Conservation (phyloP, 1,284 basidiomycete species). For the Ganoderma meredithae region DNA sequence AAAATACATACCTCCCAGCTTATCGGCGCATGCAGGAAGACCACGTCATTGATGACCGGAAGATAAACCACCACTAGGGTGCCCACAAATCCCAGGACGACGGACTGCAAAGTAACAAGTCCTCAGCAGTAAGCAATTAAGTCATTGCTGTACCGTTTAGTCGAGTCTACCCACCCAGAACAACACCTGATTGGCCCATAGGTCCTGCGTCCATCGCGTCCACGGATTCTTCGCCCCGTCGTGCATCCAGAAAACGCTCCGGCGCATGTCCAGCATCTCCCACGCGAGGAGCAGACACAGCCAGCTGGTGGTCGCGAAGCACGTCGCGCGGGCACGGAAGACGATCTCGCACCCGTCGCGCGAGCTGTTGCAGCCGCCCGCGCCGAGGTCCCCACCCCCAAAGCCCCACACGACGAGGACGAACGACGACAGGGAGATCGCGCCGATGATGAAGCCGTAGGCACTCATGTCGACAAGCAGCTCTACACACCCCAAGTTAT, state of each 20-base stretch:
- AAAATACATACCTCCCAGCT: not conserved
- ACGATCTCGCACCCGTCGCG: conserved; percentile 49
- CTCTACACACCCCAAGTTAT: not conserved
- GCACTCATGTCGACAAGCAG: not conserved
- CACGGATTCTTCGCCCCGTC: conserved; percentile 41
- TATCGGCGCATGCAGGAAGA: not conserved
- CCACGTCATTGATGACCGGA: not conserved
- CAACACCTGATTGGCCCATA: not conserved
- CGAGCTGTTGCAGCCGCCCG: conserved; percentile 56
- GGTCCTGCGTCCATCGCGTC: not conserved
- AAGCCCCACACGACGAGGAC: conserved; percentile 63
- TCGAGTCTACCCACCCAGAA: not conserved
- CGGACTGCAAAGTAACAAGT: not conserved
- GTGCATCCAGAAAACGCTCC: conserved; percentile 46
- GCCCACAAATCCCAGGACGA: not conserved
- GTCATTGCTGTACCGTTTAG: not conserved
- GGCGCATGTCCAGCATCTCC: conserved; percentile 46
- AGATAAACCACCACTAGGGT: not conserved
- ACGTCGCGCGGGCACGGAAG: conserved; percentile 61
- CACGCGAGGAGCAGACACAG: conserved; percentile 52
- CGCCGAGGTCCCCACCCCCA: conserved; percentile 55
- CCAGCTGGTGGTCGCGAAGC: conserved; percentile 61
- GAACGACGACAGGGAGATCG: conserved; percentile 58
- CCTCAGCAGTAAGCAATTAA: not conserved
- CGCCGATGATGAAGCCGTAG: conserved; percentile 49